Conservation (phyloP, 371 early-diverging fungal genomes). For the Mucor indicus region DNA sequence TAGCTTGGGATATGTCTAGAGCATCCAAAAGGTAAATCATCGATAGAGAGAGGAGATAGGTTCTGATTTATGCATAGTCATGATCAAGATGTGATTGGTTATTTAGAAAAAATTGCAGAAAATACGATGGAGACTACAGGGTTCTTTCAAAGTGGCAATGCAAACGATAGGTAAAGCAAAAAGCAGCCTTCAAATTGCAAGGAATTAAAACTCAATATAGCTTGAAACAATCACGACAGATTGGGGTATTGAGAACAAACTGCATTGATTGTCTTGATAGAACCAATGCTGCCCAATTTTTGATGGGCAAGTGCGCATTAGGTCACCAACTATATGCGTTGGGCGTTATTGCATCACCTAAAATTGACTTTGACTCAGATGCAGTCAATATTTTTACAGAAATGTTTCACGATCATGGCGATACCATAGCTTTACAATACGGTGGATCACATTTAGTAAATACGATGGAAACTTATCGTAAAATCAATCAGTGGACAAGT, state of each 20-base stretch:
- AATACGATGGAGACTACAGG: conserved; percentile 83
- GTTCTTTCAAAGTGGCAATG: conserved; percentile 90
- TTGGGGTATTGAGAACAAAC: conserved; percentile 95
- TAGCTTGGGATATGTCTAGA: conserved; percentile 97
- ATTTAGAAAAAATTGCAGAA: conserved; percentile 86
- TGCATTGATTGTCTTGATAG: conserved; percentile 99
- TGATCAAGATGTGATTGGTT: conserved; percentile 88
- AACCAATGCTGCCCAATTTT: conserved; percentile 98
- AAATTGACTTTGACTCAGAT: conserved; percentile 89
- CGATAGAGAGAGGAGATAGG: no score
- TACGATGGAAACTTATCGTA: conserved; percentile 95
- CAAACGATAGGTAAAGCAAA: conserved; percentile 18
- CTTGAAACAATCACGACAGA: conserved; percentile 49
- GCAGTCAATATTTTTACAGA: conserved; percentile 90
- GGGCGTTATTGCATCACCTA: conserved; percentile 77
- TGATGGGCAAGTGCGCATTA: conserved; percentile 93
- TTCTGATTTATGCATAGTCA: conserved; percentile 33
- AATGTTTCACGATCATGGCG: conserved; percentile 98
- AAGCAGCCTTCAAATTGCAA: neutral
- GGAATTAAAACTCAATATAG: neutral
- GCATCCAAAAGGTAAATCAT: conserved; percentile 79
- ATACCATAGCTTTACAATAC: conserved; percentile 98
- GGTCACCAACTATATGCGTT: conserved; percentile 91
- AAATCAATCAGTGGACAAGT: conserved; percentile 90
- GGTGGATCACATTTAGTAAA: conserved; percentile 98